Base-by-base conservation (phyloP, 805 yeast genomes). In the Saturnispora hagleri region DNA sequence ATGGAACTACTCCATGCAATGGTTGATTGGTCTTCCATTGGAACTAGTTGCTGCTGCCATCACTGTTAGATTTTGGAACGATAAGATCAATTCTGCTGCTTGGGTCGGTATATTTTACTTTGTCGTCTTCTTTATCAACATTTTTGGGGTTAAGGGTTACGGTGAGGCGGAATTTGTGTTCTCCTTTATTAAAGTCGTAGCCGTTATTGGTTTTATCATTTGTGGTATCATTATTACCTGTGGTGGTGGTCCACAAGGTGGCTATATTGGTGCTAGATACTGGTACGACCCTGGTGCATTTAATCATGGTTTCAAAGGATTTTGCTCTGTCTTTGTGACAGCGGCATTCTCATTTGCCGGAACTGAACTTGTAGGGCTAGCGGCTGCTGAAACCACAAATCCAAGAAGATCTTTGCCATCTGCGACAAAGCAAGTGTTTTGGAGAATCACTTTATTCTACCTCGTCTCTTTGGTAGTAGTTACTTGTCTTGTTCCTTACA, bases 331-430 rank as follows among this genome's bases (percentile, higher is more conserved):
- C 22, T 73, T 81, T 55, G 78, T 78, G 31, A 76, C 82, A 22
- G 81, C 81, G 43, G 75, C 77, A 56, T 73, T 80, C 67, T 74
- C 84, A 1, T 79, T 78, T 58, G 80, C 82, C 54, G 84, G 86
- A 56, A 76, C 81, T 28, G 86, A 81, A 64, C 67, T 81, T 57
- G 73, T 73, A 57, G 84, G 82, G 46, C 69, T 81, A 53, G 78
- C 83, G 33, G 79, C 82, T 35, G 82, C 82, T 42, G 86, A 81
- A 65, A 75, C 81, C 50, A 71, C 68, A 17, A 77, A 79, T 61
- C 77, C 78, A 18, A 73, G 79, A 63, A 75, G 70, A 62, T 70
- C 83, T 5, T 73, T 81, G 47, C 84, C 83, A 49, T 68, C 69
- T 52, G 84, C 85, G 15, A 77, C 80, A 26, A 80, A 79, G 59